Conservation (phyloP, 73 alveolate genomes). For the Effrenium voratum region DNA sequence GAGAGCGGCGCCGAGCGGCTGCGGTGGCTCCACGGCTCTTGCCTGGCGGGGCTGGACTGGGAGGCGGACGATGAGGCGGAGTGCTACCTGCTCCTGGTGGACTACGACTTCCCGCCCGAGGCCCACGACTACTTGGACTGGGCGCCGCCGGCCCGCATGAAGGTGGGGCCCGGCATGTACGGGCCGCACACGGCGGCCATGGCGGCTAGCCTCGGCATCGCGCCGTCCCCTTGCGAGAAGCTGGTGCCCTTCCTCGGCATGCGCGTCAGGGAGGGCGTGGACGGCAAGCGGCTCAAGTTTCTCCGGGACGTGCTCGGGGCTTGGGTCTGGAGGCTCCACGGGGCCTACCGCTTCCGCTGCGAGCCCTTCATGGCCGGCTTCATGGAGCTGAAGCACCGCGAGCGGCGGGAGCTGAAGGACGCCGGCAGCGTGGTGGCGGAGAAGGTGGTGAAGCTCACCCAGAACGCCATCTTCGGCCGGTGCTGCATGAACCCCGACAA, state of each 20-base stretch:
- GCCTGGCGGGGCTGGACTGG: not conserved
- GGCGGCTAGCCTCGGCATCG: not conserved
- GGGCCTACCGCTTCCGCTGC: not conserved
- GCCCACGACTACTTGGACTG: not conserved
- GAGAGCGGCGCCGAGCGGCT: not conserved
- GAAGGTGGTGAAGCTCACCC: not conserved
- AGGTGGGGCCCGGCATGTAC: not conserved
- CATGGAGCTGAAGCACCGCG: not conserved
- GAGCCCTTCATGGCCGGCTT: not conserved
- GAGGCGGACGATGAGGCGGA: not conserved
- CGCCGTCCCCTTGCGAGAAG: not conserved
- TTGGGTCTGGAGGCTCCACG: not conserved
- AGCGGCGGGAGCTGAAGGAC: not conserved
- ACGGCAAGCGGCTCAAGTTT: not conserved
- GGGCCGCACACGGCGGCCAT: not conserved
- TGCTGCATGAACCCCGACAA: not conserved
- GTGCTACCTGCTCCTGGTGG: not conserved
- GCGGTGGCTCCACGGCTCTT: not conserved
- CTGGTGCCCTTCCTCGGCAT: not conserved
- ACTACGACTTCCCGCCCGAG: slow-evolving; percentile 9
- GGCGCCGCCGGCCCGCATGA: slow-evolving; percentile 4
- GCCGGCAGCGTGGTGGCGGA: not conserved
- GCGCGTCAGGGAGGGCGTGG: not conserved
- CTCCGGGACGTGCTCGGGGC: not conserved
- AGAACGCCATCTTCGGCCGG: not conserved